Conservation (phyloP, 129 eudicot species). For the Escallonia herrerae region DNA sequence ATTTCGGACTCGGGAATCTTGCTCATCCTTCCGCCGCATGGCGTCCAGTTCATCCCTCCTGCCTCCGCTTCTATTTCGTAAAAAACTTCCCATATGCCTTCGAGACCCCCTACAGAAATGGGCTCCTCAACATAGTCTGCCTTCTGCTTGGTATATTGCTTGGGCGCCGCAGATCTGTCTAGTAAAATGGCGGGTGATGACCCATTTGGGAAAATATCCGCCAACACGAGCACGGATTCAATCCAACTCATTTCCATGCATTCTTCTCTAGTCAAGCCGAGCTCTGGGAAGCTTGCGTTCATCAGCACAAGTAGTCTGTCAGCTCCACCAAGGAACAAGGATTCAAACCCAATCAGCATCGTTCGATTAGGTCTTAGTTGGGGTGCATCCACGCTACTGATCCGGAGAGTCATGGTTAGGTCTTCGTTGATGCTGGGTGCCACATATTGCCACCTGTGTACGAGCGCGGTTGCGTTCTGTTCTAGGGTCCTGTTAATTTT, state of each 20-base stretch:
- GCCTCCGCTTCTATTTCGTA: constrained; percentile 40
- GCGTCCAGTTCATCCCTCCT: constrained; percentile 52
- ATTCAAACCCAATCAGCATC: constrained; percentile 36
- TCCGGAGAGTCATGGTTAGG: constrained; percentile 41
- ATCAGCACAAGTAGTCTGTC: constrained; percentile 32
- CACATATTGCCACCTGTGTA: constrained; percentile 53
- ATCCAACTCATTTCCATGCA: constrained; percentile 80
- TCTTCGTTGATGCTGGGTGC: constrained; percentile 43
- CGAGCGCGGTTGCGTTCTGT: constrained; percentile 32
- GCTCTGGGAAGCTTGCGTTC: constrained; percentile 47
- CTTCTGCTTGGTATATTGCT: constrained; percentile 65
- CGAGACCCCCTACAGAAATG: constrained; percentile 50
- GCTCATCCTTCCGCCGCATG: constrained; percentile 80
- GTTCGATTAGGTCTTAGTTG: constrained; percentile 24
- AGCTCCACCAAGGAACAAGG: constrained; percentile 52
- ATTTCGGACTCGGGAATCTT: constrained; percentile 39
- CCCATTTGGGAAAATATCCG: constrained; percentile 44
- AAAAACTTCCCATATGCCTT: constrained; percentile 57
- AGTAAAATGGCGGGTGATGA: constrained; percentile 44
- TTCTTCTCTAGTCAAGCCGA: constrained; percentile 44
- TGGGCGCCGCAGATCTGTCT: constrained; percentile 41
- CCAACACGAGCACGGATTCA: constrained; percentile 57
- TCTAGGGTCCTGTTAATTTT: constrained; percentile 43
- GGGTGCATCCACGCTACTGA: constrained; percentile 12
- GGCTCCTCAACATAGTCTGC: constrained; percentile 60